Base-by-base conservation (phyloP, 2,329 filamentous ascomycete species). In the Pestalotiopsis sp. region DNA sequence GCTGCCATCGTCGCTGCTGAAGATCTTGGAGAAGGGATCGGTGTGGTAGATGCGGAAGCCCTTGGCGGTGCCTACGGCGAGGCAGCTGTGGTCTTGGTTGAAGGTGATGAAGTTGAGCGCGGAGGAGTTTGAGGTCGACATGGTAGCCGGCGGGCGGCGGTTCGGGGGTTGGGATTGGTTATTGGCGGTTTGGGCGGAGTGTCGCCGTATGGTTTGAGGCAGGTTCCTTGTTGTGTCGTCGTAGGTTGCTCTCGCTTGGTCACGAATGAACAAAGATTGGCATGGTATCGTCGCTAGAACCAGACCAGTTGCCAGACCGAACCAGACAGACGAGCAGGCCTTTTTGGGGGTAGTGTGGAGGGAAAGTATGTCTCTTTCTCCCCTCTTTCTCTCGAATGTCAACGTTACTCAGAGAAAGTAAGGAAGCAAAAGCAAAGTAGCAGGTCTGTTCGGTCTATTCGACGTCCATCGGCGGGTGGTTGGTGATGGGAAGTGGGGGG, bases 21-120 rank as follows among this genome's bases (percentile, higher is more conserved):
- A 98, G 77, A 95, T 94, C 81, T 97, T 96, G 74, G 92, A 92
- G 80, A 98, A 99, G 0, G 96, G 95, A 74, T 98, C 96, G 72
- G 95, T 98, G 73, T 94, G 95, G 82, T 97, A 99, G 77, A 98
- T 95, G 73, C 95, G 93, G 80, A 98, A 98, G 71, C 96, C 96
- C 81, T 92, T 94, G 58, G 93, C 93, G 70, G 96, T 98, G 94
- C 94, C 95, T 75, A 99, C 95, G 84, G 95, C 95, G 72, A 99
- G 87, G 81, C 95, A 95, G 87, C 93, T 97, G 85, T 97, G 94
- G 85, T 99, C 96, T 86, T 99, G 96, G 82, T 99, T 99, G 83
- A 98, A 99, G 57, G 95, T 98, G 76, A 99, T 94, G 83, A 97
- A 99, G 82, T 99, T 99, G 85, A 98, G 94, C 63, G 90, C 20